Evolutionary conservation across 2,329 filamentous ascomycete genomes (phyloP).

Genomic region (Colletotrichum eremochloae): DNA sequence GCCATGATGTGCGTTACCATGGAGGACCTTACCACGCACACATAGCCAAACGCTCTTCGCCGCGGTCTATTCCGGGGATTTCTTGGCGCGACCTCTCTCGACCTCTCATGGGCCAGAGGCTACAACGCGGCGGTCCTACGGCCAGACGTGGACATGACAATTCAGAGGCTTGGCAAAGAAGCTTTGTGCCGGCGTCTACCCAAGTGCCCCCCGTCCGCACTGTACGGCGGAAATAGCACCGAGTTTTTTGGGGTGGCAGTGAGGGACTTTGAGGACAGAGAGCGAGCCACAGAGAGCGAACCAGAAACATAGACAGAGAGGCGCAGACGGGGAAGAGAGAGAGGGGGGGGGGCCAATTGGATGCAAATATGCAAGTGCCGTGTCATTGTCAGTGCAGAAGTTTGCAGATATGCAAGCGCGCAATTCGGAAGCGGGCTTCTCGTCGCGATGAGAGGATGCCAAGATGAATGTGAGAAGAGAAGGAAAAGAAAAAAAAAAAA

Average conservation of each 20-base stretch:
- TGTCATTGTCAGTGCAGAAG: slow-evolving; percentile 10
- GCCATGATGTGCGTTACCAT: slow-evolving; percentile 20
- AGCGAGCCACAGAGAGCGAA: not conserved
- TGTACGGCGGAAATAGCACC: slow-evolving; percentile 16
- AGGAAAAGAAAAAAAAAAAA: not conserved
- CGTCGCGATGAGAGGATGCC: not conserved
- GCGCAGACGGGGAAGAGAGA: not conserved
- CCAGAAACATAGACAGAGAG: not conserved
- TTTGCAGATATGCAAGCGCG: slow-evolving; percentile 12
- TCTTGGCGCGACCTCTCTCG: slow-evolving; percentile 29
- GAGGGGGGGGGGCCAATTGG: not conserved
- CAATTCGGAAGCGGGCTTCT: not conserved
- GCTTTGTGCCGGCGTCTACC: slow-evolving; percentile 22
- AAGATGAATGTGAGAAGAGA: not conserved
- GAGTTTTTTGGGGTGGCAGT: slow-evolving; percentile 13
- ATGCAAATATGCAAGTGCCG: slow-evolving; percentile 9
- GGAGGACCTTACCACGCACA: slow-evolving; percentile 15
- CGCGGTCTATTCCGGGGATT: slow-evolving; percentile 36
- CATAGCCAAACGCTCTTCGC: slow-evolving; percentile 24
- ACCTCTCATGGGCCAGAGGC: slow-evolving; percentile 16
- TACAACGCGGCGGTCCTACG: slow-evolving; percentile 20
- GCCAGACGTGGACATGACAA: slow-evolving; percentile 41
- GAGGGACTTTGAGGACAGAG: slow-evolving; percentile 1
- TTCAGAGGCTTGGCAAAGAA: slow-evolving; percentile 38
- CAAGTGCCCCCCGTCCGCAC: slow-evolving; percentile 9